These are phyloP conservation scores for Colletotrichum truncatum DNA, from an alignment of 2,329 filamentous ascomycete genomes.

Conservation along the genomic window DNA sequence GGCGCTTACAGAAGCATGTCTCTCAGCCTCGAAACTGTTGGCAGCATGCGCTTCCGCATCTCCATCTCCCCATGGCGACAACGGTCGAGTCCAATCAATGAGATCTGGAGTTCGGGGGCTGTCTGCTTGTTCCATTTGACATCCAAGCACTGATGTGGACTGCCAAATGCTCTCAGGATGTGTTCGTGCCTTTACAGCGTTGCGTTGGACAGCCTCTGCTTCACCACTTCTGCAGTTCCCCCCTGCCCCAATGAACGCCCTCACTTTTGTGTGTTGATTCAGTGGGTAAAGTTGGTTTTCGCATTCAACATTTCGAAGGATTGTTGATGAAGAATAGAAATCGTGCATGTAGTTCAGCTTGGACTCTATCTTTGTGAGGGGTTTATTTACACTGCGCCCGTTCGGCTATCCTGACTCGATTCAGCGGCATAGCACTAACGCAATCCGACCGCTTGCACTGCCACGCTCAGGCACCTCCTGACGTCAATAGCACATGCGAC, in stretches of 20 bases:
- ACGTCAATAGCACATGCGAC: background rate
- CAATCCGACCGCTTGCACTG: slow-evolving; percentile 25
- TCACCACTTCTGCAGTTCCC: background rate
- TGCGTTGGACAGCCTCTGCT: background rate
- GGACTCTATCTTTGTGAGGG: slow-evolving; percentile 23
- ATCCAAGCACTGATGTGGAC: background rate
- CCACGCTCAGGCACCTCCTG: slow-evolving; percentile 18
- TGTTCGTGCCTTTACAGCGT: background rate
- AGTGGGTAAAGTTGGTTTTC: background rate
- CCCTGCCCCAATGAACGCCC: slow-evolving; percentile 6
- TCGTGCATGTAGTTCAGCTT: background rate
- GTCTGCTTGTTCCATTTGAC: slow-evolving; percentile 26
- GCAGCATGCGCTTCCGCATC: background rate
- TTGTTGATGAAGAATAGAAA: background rate
- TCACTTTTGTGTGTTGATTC: background rate
- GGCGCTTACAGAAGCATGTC: slow-evolving; percentile 5
- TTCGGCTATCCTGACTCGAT: slow-evolving; percentile 12
- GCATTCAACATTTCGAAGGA: background rate
- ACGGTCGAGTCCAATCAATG: slow-evolving; percentile 27
- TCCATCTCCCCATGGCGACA: slow-evolving; percentile 24
- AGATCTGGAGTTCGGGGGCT: slow-evolving; percentile 19
- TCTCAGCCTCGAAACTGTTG: slow-evolving; percentile 19
- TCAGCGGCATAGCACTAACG: slow-evolving; percentile 10
- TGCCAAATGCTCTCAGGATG: background rate
- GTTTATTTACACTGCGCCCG: slow-evolving; percentile 14